Evolutionary conservation across 768 basidiomycete genomes (phyloP), one percentile per base, ranked within the genome.

Genomic region (Lactifluus subvellereus): DNA sequence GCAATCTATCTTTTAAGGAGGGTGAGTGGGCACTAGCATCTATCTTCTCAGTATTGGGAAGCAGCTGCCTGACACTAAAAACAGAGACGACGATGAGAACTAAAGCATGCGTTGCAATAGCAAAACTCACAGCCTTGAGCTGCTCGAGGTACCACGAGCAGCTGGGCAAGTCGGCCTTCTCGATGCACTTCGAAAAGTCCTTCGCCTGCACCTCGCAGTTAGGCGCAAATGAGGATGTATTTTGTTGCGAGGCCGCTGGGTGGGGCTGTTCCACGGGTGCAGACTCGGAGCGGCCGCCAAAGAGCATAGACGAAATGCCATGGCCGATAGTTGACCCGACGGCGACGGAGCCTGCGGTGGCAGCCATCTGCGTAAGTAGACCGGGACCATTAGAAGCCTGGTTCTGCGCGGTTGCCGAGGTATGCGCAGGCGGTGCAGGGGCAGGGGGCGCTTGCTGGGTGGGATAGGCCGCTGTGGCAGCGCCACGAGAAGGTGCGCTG

Each of bases 81-180:
- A 52, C 14, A n/a, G 38, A 33, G 27, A 20, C 18, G 9, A 27
- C 11, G 14, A 32, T 59, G 35, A 67, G 48, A 8, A 40, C 14
- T 9, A 49, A 37, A 8, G 14, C 10, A 35, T 33, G 16, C 2
- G 11, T 37, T 1, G 45, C 3, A n/a, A 57, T 1, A 8, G 33
- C 18, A 43, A 54, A 14, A 83, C 90, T 71, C 73, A 92, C 90
- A 58, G 88, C 88, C 76, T 94, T 94, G 54, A 93, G 81, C 71
- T 92, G 89, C 69, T 94, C 90, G 33, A 94, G 84, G 71, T 91
- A 94, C 84, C 87, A 95, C 18, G 84, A 78, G 77, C 93, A 95
- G 6, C 88, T 85, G 47, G 82, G 83, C 67, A 90, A 76, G 69
- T 89, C 87, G 18, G 87, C 88, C 72, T 86, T 87, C 72, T 93